These are phyloP conservation scores for Helenozyma rhizophorensis DNA, from an alignment of 805 yeast genomes.

Conservation along the genomic window DNA sequence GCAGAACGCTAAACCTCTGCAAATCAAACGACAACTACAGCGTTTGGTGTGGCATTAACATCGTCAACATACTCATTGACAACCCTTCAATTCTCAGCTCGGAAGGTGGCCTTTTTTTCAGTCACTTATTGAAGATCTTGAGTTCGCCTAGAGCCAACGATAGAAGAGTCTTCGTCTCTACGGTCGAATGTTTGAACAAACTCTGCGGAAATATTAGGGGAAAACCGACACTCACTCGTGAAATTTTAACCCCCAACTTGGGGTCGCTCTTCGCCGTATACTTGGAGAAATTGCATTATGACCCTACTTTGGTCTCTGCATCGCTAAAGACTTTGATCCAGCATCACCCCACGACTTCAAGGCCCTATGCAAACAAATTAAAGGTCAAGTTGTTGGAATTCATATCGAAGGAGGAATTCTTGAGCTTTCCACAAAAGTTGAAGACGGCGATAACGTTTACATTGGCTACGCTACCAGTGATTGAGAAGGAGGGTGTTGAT, in stretches of 20 bases:
- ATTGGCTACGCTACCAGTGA: slow-evolving; percentile 52
- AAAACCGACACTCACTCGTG: slow-evolving; percentile 81
- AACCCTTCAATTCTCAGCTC: slow-evolving; percentile 30
- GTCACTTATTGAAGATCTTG: slow-evolving; percentile 38
- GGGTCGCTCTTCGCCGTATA: slow-evolving; percentile 54
- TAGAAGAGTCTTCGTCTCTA: slow-evolving; percentile 30
- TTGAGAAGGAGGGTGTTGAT: slow-evolving; percentile 50
- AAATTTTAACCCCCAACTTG: slow-evolving; percentile 74
- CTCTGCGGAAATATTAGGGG: slow-evolving; percentile 56
- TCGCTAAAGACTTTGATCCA: slow-evolving; percentile 39
- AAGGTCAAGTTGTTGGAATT: slow-evolving; percentile 41
- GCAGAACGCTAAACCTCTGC: slow-evolving; percentile 39
- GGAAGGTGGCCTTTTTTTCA: slow-evolving; percentile 38
- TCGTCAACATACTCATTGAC: slow-evolving; percentile 41
- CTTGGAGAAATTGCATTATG: slow-evolving; percentile 35
- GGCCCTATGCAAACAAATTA: slow-evolving; percentile 69
- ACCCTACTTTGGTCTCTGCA: slow-evolving; percentile 30
- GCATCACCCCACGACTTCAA: slow-evolving; percentile 71
- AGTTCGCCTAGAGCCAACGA: slow-evolving; percentile 35
- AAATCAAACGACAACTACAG: slow-evolving; percentile 36
- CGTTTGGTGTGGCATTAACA: slow-evolving; percentile 59
- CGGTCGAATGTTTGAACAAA: slow-evolving; percentile 37
- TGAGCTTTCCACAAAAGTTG: slow-evolving; percentile 36
- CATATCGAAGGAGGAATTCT: slow-evolving; percentile 29
- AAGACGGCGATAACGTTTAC: slow-evolving; percentile 42